Evolutionary conservation across 345 rosid genomes (phyloP).

Genomic region (Arabis alpina): DNA sequence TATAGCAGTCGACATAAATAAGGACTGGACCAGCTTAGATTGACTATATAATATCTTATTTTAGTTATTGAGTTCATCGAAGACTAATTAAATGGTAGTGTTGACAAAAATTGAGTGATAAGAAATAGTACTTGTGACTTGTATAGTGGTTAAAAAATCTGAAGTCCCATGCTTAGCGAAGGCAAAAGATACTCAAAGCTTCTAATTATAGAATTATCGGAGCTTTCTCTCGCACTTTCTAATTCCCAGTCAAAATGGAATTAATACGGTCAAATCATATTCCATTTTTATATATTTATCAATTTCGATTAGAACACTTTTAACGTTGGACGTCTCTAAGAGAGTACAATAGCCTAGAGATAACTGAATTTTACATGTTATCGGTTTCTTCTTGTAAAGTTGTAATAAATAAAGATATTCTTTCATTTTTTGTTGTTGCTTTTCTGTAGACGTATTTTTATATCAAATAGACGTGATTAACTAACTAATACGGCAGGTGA

Average conservation of each 20-base stretch:
- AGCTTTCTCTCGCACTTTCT: conserved; percentile 3
- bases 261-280: conserved; percentile 16
- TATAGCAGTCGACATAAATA: not conserved
- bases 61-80: not conserved
- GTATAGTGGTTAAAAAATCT: not conserved
- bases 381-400: too few species aligned
- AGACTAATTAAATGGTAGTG: conserved; percentile 3
- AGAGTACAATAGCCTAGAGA: too few species aligned
- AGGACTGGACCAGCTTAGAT: not conserved
- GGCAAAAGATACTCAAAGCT: conserved; percentile 17
- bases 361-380: too few species aligned
- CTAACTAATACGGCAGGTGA: conserved; percentile 5
- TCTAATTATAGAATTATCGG: conserved; percentile 1
- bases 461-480: not conserved
- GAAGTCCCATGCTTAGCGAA: conserved; percentile 32
- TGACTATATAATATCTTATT: not conserved
- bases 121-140: conserved; percentile 20
- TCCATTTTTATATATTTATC: not conserved
- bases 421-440: too few species aligned
- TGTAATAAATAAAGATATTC: too few species aligned
- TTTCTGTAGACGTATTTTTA: not conserved
- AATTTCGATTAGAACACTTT: not conserved
- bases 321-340: not conserved
- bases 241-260: not conserved
- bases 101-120: not conserved